A percentile compares a stretch with the other conserved stretches of the same genome.
These are phyloP conservation scores for Trichophyton rubrum DNA, from an alignment of 2,329 filamentous ascomycete genomes.

Conservation along the genomic window DNA sequence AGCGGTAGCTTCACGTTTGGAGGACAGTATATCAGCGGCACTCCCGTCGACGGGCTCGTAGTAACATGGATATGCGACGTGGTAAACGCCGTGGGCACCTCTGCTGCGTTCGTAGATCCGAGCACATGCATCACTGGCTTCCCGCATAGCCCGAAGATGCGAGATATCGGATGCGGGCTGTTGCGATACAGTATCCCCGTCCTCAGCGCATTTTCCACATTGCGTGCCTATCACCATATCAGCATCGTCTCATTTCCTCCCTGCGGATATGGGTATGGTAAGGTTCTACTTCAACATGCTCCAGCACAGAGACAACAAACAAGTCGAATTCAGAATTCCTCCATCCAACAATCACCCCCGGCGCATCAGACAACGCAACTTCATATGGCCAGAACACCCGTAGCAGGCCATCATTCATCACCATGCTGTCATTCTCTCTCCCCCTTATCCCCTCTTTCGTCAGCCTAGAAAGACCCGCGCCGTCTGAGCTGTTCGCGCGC, in stretches of 20 bases:
- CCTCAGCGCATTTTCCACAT: conserved; percentile 78
- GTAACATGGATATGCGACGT: conserved; percentile 56
- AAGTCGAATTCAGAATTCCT: conserved; percentile 83
- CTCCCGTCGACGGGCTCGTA: conserved; percentile 36
- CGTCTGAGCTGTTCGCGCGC: conserved; percentile 89
- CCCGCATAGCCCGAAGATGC: conserved; percentile 76
- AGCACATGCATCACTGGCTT: conserved; percentile 73
- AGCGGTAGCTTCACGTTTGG: conserved; percentile 55
- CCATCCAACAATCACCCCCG: conserved; percentile 90
- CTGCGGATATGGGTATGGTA: not conserved
- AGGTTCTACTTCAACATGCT: conserved; percentile 69
- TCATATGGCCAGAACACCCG: conserved; percentile 98
- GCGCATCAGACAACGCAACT: conserved; percentile 54
- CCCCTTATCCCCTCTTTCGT: conserved; percentile 14
- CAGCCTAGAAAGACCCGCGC: conserved; percentile 71
- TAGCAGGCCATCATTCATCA: conserved; percentile 70
- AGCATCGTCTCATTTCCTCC: not conserved
- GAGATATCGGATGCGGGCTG: conserved; percentile 63
- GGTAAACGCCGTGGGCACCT: conserved; percentile 43
- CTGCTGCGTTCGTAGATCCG: conserved; percentile 60
- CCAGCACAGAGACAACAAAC: conserved; percentile 77
- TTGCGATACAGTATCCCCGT: conserved; percentile 72
- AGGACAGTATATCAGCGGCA: conserved; percentile 63
- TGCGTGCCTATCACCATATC: conserved; percentile 44
- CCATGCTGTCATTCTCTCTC: conserved; percentile 44